phyloP scores from a whole-genome alignment of 345 rosid species.

The Heritiera fomes region DNA sequence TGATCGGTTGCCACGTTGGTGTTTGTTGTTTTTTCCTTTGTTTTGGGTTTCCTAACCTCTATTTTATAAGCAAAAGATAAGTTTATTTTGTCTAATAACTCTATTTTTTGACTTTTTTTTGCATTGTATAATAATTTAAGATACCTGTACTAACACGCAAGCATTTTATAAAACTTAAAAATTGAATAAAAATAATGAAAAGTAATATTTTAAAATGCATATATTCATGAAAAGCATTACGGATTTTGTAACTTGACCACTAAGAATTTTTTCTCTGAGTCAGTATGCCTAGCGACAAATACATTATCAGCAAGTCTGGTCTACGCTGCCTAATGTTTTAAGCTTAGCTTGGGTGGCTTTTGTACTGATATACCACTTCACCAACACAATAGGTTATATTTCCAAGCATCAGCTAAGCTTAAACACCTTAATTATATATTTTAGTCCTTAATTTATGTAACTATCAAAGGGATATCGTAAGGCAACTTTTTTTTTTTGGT shows the following conservation, averaged over 20 bases:
- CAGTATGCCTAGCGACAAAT: background rate
- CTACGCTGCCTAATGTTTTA: background rate
- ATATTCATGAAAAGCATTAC: background rate
- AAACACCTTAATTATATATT: background rate
- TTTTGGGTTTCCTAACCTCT: no score
- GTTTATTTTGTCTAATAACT: no score
- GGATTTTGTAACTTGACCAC: background rate
- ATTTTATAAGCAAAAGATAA: no score
- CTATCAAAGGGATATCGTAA: background rate
- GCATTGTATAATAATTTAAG: background rate
- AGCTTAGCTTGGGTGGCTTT: background rate
- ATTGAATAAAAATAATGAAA: background rate
- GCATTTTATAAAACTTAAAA: background rate
- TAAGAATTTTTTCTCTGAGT: background rate
- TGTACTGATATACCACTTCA: background rate
- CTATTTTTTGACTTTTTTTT: no score
- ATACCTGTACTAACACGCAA: background rate
- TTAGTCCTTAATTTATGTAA: background rate
- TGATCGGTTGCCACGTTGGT: no score
- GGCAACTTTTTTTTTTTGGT: background rate
- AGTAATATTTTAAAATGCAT: background rate
- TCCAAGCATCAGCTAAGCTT: background rate
- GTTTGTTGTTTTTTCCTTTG: no score
- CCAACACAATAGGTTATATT: background rate
- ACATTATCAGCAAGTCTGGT: background rate